Evolutionary conservation across 2,329 filamentous ascomycete genomes (phyloP), one percentile per base, ranked within the genome.

Genomic region (Pestalotiopsis sp.): DNA sequence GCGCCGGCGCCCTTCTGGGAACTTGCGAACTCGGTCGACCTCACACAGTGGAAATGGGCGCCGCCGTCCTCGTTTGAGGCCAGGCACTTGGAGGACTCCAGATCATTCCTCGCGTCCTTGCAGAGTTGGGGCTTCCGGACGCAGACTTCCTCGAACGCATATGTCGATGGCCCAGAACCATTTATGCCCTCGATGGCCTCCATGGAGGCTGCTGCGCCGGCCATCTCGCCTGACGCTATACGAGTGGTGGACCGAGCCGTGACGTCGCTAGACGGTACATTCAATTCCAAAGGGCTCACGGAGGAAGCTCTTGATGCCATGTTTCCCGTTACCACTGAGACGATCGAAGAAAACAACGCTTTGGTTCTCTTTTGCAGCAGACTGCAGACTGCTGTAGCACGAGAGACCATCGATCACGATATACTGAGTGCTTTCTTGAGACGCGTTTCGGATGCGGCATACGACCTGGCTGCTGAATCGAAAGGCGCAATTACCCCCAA

Each of bases 31-130:
- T 77, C 83, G 1, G 76, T 82, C 5, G 82, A 84, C 65, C 75
- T 86, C 52, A 82, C 80, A 3, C 77, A 83, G 66, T 87, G 85
- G 85, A 79, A 80, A 61, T 90, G 87, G 87, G 77, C 83, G 49
- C 80, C 87, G 9, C 87, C 87, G 9, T 82, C 77, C 13, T 68
- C 77, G 3, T 65, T 45, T 41, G 41, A 41, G 59, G 64, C 56
- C 60, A 49, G 68, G 31, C 45, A 61, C n/a, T n/a, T 52, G 17
- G 31, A 62, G 31, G 59, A 62, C 6, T 62, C 31, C 31, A 27
- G 11, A 12, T 36, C 59, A 17, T 62, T 62, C 17, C 59, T 62
- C 27, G 59, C 59, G 25, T 62, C 59, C 27, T 17, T 62, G 36
- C 59, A 62, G 59, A 39, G 31, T 11, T 62, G 31, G 59, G 25